Base-by-base conservation (phyloP, 148 eudicot species). In the Rhododendron henanense region DNA sequence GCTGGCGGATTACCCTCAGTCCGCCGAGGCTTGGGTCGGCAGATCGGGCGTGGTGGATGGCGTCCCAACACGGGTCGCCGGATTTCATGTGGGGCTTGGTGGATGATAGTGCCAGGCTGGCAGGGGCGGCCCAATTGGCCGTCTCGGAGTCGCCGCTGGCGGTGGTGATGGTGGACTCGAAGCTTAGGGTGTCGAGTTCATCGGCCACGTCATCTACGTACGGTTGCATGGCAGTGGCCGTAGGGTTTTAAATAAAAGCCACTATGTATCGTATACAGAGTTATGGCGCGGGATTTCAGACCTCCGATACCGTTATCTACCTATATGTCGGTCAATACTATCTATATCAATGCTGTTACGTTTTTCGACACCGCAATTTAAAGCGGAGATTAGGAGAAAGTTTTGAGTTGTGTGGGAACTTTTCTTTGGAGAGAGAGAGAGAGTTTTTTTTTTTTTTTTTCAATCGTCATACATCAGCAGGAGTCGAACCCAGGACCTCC, bases 121-220 rank as follows among this genome's bases (percentile, higher is more conserved):
- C 86, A 57, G 94, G 25, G 33, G 92, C 88, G 4, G 94, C 87
- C 92, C 91, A 90, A 23, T 8, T 6, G 10, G 91, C 90, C 50
- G 93, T 90, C 83, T 88, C 90, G 67, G 98, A 93, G 44, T 90
- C 89, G 80, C 92, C 92, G 90, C 91, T 92, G 74, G 35, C 35
- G 5, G 73, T 11, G 37, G 35, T 69, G 75, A 28, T 7, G 2
- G 18, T 28, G 37, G 75, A 94, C 93, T 93, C 89, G 93, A 96
- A 93, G 84, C 99, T 95, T 83, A 94, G 87, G 91, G 92, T 89
- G 57, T 93, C 85, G 67, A 96, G 92, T 85, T 93, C 96, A 87
- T 94, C 96, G 84, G 92, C 81, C 0, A 94, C 81, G 76, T 93
- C 93, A 87, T 93, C 95, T 3, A 83, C n/a, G 81, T 86, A 76